Base-by-base conservation (phyloP, 192 early-diverging fungal species). In the Backusella morwellensis region DNA sequence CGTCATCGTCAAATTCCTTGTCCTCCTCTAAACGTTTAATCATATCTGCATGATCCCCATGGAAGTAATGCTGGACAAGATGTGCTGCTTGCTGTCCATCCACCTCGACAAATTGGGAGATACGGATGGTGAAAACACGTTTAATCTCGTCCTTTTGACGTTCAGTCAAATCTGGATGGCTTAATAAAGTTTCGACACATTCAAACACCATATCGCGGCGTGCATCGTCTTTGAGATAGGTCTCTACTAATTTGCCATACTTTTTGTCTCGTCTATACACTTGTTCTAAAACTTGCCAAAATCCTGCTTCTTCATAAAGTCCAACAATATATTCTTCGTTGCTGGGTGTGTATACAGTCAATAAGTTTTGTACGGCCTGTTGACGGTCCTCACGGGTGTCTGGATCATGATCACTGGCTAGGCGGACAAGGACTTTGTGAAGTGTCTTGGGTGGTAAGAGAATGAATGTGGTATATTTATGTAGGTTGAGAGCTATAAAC, bases 21-120 rank as follows among this genome's bases (percentile, higher is more conserved):
- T 84, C 82, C 44, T 83, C 83, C 41, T 82, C 75, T 17, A 88
- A 67, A 4, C 81, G 79, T 34, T 78, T 74, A 14, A 90, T 72
- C 11, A 87, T 83, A 68, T 77, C 82, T n/a, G 81, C 77, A 76
- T 90, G 87, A 36, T 90, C 86, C n/a, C 78, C 81, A 66, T 80
- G 77, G 73, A 90, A 85, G 41, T 85, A 88, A 26, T 68, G 59
- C 69, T 86, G 82, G 11, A 90, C 86, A 34, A 90, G 42, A n/a
- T 82, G 71, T 0, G 89, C 89, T 6, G 87, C 86, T 21, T 85
- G 78, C 82, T 87, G 82, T 0, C 89, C 89, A 75, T 90, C 87
- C 21, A 90, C 86, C 35, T 90, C 87, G 8, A 90, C 89, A 81
- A 90, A 85, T 32, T 88, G 83, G 8, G 85, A 79, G 81, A 90